Percentiles rank a stretch among this genome's conserved stretches.
phyloP scores from a whole-genome alignment of 23 red algal species.

The Gracilaria gracilis region DNA sequence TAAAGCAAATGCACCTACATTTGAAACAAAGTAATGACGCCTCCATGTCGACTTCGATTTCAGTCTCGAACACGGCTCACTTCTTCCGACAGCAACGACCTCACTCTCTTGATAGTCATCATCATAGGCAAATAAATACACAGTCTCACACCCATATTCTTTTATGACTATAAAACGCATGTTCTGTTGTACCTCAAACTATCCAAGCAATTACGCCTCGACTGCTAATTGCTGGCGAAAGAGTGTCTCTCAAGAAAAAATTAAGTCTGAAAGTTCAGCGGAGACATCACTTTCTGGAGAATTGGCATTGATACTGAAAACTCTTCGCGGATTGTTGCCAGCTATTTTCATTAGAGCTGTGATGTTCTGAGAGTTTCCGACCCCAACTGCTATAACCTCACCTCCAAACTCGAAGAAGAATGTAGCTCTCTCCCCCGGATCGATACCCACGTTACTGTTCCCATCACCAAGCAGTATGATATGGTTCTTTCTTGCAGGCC shows the following conservation, averaged over 20 bases:
- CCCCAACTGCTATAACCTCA: conserved; percentile 20
- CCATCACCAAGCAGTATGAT: conserved; percentile 38
- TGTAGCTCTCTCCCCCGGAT: neutral
- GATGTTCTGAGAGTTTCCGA: conserved; percentile 1
- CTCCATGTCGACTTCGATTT: too few species aligned
- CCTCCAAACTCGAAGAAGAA: conserved; percentile 11
- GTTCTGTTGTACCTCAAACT: too few species aligned
- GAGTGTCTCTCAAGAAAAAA: neutral
- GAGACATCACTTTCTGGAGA: neutral
- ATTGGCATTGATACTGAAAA: conserved; percentile 4
- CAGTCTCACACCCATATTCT: neutral
- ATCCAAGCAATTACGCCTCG: neutral
- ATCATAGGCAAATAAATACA: too few species aligned
- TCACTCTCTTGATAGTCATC: too few species aligned
- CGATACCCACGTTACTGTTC: neutral
- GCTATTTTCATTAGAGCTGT: neutral
- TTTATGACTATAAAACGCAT: neutral
- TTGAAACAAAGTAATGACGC: too few species aligned
- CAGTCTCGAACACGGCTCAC: too few species aligned
- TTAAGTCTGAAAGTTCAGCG: neutral
- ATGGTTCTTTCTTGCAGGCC: neutral
- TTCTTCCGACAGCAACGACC: too few species aligned
- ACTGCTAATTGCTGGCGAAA: neutral
- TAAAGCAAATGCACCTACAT: too few species aligned
- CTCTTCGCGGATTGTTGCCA: neutral